These are phyloP conservation scores for Pulveroboletus sp. DNA, from an alignment of 768 basidiomycete species.

Conservation along the genomic window DNA sequence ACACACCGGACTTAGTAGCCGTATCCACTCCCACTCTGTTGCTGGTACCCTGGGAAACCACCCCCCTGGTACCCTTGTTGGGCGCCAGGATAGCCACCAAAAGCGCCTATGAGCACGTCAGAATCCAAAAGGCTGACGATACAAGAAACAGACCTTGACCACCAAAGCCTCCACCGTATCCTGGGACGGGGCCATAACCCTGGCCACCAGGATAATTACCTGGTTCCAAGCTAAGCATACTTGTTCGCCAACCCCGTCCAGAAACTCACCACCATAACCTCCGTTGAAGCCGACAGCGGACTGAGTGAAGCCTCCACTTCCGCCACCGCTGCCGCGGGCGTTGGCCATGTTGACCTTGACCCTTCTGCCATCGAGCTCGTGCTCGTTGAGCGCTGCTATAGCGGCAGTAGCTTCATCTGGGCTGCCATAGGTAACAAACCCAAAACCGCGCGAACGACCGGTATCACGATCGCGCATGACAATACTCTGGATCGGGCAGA, in stretches of 20 bases:
- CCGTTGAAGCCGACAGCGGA: conserved; percentile 34
- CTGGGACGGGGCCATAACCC: conserved; percentile 14
- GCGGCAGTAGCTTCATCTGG: conserved; percentile 70
- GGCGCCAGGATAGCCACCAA: conserved; percentile 8
- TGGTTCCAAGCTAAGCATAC: conserved; percentile 15
- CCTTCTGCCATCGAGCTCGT: conserved; percentile 88
- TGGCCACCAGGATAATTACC: conserved; percentile 29
- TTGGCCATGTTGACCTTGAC: conserved; percentile 87
- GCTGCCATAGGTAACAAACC: conserved; percentile 79
- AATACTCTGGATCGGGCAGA: conserved; percentile 61
- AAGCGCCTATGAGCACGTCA: conserved; percentile 8
- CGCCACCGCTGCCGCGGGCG: conserved; percentile 57
- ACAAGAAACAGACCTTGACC: conserved; percentile 6
- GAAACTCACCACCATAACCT: conserved; percentile 20
- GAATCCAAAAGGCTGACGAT: neutral
- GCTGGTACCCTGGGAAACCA: conserved; percentile 26
- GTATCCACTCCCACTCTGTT: conserved; percentile 24
- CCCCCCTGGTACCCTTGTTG: conserved; percentile 20
- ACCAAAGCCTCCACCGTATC: conserved; percentile 24
- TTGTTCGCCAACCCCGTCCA: neutral
- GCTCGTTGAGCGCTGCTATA: conserved; percentile 75
- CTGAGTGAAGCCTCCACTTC: conserved; percentile 26
- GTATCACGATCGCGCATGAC: conserved; percentile 99
- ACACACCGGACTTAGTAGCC: conserved; percentile 21
- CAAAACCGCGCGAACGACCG: conserved; percentile 94